phyloP scores from a whole-genome alignment of 2,329 filamentous ascomycete species.

The Colletotrichum sp. region DNA sequence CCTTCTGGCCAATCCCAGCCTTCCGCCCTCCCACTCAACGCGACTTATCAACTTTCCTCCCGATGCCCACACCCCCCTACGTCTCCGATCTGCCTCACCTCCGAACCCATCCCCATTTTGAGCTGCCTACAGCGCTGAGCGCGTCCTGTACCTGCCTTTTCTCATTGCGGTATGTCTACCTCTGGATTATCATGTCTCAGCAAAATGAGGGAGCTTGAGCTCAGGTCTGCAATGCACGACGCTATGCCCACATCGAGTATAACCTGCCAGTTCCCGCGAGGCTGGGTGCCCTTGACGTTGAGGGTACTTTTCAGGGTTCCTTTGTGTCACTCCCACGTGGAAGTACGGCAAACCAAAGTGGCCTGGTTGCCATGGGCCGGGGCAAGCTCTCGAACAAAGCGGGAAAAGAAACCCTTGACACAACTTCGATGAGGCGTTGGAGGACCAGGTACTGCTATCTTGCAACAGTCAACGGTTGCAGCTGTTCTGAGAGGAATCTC shows the following conservation, averaged over 20 bases:
- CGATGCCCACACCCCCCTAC: conserved; percentile 12
- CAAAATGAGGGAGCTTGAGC: background rate
- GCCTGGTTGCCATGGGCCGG: background rate
- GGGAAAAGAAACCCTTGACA: background rate
- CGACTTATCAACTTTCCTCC: background rate
- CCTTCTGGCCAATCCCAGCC: conserved; percentile 3
- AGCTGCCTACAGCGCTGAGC: background rate
- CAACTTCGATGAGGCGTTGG: background rate
- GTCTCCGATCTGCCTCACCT: background rate
- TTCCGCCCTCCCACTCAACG: background rate
- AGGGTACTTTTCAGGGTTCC: background rate
- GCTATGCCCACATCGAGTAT: background rate
- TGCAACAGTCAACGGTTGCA: background rate
- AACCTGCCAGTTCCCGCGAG: background rate
- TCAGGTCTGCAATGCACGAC: background rate
- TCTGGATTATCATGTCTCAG: background rate
- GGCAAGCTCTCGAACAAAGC: background rate
- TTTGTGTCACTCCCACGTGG: conserved; percentile 3
- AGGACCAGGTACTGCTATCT: background rate
- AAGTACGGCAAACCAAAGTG: background rate
- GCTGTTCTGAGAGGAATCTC: background rate
- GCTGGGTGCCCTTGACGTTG: background rate
- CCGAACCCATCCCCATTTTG: background rate
- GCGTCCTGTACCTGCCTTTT: background rate
- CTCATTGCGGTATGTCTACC: background rate